Conservation (phyloP, 805 yeast genomes). For the Saccharomycopsis sp. region DNA sequence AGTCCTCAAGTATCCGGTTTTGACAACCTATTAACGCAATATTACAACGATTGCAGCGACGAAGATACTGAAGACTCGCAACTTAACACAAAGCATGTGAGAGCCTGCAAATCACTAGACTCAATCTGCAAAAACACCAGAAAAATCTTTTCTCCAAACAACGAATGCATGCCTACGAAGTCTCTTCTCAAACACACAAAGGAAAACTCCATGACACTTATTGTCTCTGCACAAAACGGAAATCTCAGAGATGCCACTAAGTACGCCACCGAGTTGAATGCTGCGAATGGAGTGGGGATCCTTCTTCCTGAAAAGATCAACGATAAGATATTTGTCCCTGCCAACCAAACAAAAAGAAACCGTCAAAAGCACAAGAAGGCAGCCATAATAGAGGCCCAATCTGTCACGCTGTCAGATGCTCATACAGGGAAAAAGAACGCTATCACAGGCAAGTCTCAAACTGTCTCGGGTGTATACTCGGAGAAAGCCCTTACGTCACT, state of each 20-base stretch:
- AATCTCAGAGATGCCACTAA: constrained; percentile 55
- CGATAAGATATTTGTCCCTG: constrained; percentile 8
- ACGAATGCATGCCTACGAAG: constrained; percentile 11
- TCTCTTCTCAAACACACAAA: constrained; percentile 7
- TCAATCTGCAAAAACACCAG: constrained; percentile 9
- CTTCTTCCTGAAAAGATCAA: constrained; percentile 43
- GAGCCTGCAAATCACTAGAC: constrained; percentile 7
- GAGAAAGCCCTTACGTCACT: constrained; percentile 9
- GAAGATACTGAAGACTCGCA: no score
- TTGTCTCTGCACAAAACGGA: constrained; percentile 60
- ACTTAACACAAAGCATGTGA: neutral
- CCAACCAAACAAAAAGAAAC: constrained; percentile 17
- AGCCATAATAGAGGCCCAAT: constrained; percentile 17
- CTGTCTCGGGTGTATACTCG: constrained; percentile 12
- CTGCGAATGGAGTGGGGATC: constrained; percentile 54
- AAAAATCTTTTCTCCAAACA: constrained; percentile 16
- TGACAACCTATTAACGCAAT: neutral
- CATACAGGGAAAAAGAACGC: neutral
- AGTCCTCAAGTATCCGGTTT: neutral
- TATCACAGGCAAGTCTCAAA: neutral
- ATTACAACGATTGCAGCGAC: neutral
- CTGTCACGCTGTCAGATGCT: constrained; percentile 1
- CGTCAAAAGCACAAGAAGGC: constrained; percentile 17
- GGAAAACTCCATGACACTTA: constrained; percentile 31
- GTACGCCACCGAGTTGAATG: constrained; percentile 62